phyloP scores from a whole-genome alignment of 805 yeast genomes.

The Pichia occidentalis region DNA sequence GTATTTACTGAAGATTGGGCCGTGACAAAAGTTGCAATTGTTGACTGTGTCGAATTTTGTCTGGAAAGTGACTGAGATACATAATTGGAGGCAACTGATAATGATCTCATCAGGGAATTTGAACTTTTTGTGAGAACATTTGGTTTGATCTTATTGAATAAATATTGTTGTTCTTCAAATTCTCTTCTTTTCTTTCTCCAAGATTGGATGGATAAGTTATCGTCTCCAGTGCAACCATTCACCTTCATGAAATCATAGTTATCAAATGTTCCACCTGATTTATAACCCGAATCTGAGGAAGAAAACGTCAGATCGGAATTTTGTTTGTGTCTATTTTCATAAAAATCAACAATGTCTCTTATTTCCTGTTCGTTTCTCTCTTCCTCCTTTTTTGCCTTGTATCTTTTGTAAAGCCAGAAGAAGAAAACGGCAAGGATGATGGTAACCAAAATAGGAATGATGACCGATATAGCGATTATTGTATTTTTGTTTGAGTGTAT shows the following conservation, averaged over 20 bases:
- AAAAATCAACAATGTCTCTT: conserved; percentile 29
- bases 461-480: conserved; percentile 41
- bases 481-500: conserved; percentile 22
- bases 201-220: conserved; percentile 43
- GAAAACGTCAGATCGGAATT: conserved; percentile 19
- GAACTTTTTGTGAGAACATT: background rate
- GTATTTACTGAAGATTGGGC: too few relatives aligned
- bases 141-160: background rate
- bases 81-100: conserved; percentile 26
- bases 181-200: conserved; percentile 47
- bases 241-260: conserved; percentile 13
- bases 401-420: conserved; percentile 24
- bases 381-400: conserved; percentile 24
- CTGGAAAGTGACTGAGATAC: conserved; percentile 24
- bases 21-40: conserved; percentile 22
- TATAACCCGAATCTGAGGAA: conserved; percentile 9
- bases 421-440: conserved; percentile 29
- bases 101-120: conserved; percentile 20
- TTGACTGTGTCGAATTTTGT: conserved; percentile 26
- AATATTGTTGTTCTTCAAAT: conserved; percentile 27
- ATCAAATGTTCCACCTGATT: conserved; percentile 2
- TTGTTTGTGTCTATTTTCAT: conserved; percentile 22
- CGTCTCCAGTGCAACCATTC: conserved; percentile 32
- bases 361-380: conserved; percentile 25
- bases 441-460: conserved; percentile 36